Percentiles rank a stretch among this genome's conserved stretches.
These are phyloP conservation scores for Emmonsia crescens DNA, from an alignment of 2,329 filamentous ascomycete genomes.

Conservation along the genomic window DNA sequence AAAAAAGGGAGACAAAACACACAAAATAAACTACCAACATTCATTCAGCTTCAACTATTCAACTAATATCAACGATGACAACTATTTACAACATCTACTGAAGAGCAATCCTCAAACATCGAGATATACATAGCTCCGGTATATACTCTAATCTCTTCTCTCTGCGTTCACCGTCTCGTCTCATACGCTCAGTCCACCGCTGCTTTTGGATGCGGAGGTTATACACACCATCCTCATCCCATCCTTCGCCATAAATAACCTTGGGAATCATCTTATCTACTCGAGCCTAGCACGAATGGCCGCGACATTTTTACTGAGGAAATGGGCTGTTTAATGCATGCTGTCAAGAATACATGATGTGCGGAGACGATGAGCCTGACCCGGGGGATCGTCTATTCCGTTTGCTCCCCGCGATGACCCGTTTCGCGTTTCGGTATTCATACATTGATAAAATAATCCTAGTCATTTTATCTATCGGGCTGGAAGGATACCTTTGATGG, in stretches of 20 bases:
- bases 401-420: not conserved
- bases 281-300: not conserved
- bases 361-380: not conserved
- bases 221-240: not conserved
- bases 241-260: not conserved
- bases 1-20: not conserved
- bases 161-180: too few species aligned
- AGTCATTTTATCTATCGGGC: not conserved
- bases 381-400: not conserved
- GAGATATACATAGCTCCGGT: too few species aligned
- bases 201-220: too few species aligned
- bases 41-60: not conserved
- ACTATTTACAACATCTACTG: not conserved
- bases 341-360: not conserved
- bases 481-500: not conserved
- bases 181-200: too few species aligned
- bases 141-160: too few species aligned
- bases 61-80: not conserved
- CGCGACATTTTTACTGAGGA: not conserved
- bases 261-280: not conserved
- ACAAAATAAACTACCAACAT: too few species aligned
- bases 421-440: not conserved
- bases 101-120: too few species aligned
- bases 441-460: not conserved
- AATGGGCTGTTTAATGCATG: not conserved